Percentiles rank a stretch among this genome's conserved stretches.
These are phyloP conservation scores for Trichoderma harzianum DNA, from an alignment of 2,329 filamentous ascomycete genomes.

Conservation along the genomic window DNA sequence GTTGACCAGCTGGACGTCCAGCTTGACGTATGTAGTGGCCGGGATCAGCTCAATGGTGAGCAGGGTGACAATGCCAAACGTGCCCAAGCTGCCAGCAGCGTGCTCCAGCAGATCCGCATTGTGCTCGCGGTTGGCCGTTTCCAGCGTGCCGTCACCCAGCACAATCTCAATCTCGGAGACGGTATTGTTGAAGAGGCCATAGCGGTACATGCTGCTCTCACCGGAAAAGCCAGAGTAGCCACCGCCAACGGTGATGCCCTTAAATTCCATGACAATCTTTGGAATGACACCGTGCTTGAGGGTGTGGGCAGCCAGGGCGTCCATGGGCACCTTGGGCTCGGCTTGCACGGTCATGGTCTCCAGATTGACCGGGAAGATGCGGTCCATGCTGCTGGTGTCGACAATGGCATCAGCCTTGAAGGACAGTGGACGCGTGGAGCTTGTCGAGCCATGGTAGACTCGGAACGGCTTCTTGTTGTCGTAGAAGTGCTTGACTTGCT, in stretches of 20 bases:
- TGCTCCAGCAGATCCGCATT: slow-evolving; percentile 50
- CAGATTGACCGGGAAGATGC: slow-evolving; percentile 51
- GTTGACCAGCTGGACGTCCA: slow-evolving; percentile 43
- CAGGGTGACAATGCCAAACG: slow-evolving; percentile 54
- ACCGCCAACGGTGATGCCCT: slow-evolving; percentile 57
- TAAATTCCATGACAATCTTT: slow-evolving; percentile 58
- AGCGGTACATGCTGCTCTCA: slow-evolving; percentile 55
- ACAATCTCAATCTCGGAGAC: slow-evolving; percentile 53
- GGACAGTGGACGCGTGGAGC: slow-evolving; percentile 50
- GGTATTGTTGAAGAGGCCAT: slow-evolving; percentile 54
- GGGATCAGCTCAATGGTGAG: slow-evolving; percentile 50
- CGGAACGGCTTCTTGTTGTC: slow-evolving; percentile 46
- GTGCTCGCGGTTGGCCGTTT: slow-evolving; percentile 44
- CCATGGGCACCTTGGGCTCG: slow-evolving; percentile 59
- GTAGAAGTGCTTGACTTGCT: slow-evolving; percentile 29
- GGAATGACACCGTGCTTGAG: slow-evolving; percentile 50
- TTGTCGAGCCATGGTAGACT: slow-evolving; percentile 60
- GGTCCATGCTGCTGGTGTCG: slow-evolving; percentile 51
- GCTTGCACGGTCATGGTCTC: slow-evolving; percentile 48
- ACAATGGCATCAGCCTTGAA: slow-evolving; percentile 42
- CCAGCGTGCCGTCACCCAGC: slow-evolving; percentile 49
- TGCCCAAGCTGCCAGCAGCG: slow-evolving; percentile 52
- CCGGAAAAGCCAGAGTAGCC: slow-evolving; percentile 54
- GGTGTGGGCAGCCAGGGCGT: slow-evolving; percentile 49
- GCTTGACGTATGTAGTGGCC: slow-evolving; percentile 47